Conservation (phyloP, 225 moss, liverwort and hornwort genomes). For the Takakia lepidozioides region DNA sequence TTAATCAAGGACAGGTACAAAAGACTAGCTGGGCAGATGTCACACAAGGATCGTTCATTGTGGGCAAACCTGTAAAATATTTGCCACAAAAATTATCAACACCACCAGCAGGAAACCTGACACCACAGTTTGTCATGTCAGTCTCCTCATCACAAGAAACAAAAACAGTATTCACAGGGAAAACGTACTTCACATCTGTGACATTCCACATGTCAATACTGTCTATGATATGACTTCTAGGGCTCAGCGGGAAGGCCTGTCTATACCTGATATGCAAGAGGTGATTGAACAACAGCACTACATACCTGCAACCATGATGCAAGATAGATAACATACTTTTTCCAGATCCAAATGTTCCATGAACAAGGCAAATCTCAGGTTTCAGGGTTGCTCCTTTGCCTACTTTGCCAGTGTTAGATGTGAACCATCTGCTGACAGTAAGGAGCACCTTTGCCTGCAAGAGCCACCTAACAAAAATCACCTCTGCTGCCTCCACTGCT, state of each 20-base stretch:
- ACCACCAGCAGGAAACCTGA: constrained; percentile 25
- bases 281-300: no score
- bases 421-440: constrained; percentile 17
- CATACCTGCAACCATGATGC: no score
- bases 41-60: no score
- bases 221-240: no score
- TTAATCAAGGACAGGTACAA: background rate
- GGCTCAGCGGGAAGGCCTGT: no score
- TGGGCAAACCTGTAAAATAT: constrained; percentile 14
- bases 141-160: no score
- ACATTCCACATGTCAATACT: no score
- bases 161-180: no score
- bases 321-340: constrained; percentile 32
- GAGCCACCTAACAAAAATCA: no score
- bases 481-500: no score
- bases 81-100: constrained; percentile 18
- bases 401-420: constrained; percentile 3
- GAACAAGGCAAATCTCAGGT: constrained; percentile 29
- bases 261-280: no score
- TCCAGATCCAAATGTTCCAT: constrained; percentile 30
- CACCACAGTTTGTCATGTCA: background rate
- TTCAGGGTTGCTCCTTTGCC: constrained; percentile 9
- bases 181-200: no score
- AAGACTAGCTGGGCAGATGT: background rate
- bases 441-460: constrained; percentile 16